A percentile compares a stretch with the other conserved stretches of the same genome.
phyloP scores from a whole-genome alignment of 805 yeast species.

The Priceomyces carsonii region DNA sequence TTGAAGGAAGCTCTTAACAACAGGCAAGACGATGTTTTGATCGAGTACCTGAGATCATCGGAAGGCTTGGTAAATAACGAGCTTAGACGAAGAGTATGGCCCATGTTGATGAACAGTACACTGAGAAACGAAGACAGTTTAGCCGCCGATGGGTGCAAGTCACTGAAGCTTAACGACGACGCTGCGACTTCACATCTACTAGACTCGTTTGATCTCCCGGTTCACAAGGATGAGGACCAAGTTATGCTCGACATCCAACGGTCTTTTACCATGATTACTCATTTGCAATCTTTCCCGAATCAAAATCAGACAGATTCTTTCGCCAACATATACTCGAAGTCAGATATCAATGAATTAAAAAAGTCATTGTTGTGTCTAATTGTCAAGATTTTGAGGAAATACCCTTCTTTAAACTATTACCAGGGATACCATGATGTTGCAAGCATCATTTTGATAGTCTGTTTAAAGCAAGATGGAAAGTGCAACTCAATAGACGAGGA shows the following conservation, averaged over 20 bases:
- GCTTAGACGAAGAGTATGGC: slow-evolving; percentile 52
- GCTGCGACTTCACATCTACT: slow-evolving; percentile 14
- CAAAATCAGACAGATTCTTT: slow-evolving; percentile 23
- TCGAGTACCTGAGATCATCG: slow-evolving; percentile 40
- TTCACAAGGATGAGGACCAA: slow-evolving; percentile 77
- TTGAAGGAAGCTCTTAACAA: slow-evolving; percentile 36
- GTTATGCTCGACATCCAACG: slow-evolving; percentile 76
- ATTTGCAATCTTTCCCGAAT: slow-evolving; percentile 23
- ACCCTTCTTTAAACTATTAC: slow-evolving; percentile 71
- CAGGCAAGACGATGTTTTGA: slow-evolving; percentile 26
- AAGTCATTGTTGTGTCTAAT: slow-evolving; percentile 46
- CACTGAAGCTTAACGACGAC: slow-evolving; percentile 7
- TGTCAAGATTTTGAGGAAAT: slow-evolving; percentile 53
- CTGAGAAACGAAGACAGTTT: background rate
- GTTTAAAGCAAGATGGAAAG: slow-evolving; percentile 23
- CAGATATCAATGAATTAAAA: slow-evolving; percentile 37
- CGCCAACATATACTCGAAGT: slow-evolving; percentile 32
- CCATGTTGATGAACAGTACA: slow-evolving; percentile 41
- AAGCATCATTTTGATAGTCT: slow-evolving; percentile 59
- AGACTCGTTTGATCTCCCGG: slow-evolving; percentile 30
- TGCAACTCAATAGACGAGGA: slow-evolving; percentile 20
- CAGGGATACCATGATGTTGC: slow-evolving; percentile 95
- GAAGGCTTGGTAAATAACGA: slow-evolving; percentile 48
- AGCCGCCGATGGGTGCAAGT: slow-evolving; percentile 2
- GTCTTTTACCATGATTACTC: slow-evolving; percentile 52